Evolutionary conservation across 2,329 filamentous ascomycete species (phyloP).

Genomic region (Scleromitrula shiraiana): DNA sequence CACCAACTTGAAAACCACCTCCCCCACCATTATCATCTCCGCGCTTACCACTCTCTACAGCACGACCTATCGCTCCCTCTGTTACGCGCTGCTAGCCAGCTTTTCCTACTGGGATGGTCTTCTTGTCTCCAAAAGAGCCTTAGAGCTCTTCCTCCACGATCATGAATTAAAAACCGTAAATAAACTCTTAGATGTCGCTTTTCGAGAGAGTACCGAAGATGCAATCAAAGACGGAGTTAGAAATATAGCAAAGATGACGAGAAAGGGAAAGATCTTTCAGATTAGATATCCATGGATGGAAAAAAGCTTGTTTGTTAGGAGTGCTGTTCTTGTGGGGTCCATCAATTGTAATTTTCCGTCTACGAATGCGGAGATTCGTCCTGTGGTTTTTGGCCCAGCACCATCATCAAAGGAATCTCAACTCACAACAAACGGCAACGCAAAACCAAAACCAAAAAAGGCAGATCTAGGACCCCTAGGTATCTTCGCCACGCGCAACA

Average conservation of each 20-base stretch:
- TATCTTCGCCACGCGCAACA: slow-evolving; percentile 22
- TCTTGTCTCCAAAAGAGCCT: slow-evolving; percentile 11
- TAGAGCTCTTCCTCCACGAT: no score
- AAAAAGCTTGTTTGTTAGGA: slow-evolving; percentile 14
- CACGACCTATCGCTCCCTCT: slow-evolving; percentile 14
- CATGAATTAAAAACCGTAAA: no score
- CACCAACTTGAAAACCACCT: neutral
- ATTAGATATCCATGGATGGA: slow-evolving; percentile 26
- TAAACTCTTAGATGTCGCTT: no score
- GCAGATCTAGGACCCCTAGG: slow-evolving; percentile 24
- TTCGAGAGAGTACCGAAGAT: neutral
- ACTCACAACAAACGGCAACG: no score
- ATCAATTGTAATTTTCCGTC: slow-evolving; percentile 14
- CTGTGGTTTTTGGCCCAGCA: slow-evolving; percentile 11
- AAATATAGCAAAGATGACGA: neutral
- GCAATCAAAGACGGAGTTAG: neutral
- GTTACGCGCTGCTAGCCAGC: slow-evolving; percentile 14
- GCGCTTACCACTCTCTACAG: slow-evolving; percentile 12
- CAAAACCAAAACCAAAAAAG: neutral
- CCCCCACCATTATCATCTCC: slow-evolving; percentile 9
- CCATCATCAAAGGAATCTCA: no score
- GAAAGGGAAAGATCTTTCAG: slow-evolving; percentile 18
- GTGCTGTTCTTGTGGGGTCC: slow-evolving; percentile 12
- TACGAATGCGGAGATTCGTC: slow-evolving; percentile 12
- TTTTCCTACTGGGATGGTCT: slow-evolving; percentile 22